Conservation (phyloP, 495 filamentous ascomycete genomes). For the Trichodelitschia bisporula region DNA sequence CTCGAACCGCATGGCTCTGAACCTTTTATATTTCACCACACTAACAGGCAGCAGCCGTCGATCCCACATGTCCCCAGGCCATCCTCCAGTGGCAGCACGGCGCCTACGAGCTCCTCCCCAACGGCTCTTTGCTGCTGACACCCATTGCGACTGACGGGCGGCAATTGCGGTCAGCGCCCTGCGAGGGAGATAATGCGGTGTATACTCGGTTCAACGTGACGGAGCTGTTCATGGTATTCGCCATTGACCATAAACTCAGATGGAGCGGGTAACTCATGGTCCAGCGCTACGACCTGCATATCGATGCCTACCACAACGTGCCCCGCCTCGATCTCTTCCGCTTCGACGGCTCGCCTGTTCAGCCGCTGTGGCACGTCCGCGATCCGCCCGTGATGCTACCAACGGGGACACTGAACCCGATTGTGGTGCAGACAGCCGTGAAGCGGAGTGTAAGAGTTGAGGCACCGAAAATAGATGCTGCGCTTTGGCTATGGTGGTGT, state of each 20-base stretch:
- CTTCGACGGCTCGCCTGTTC: conserved; percentile 40
- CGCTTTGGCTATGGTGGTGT: too few relatives aligned
- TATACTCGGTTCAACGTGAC: conserved; percentile 49
- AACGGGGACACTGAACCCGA: conserved; percentile 40
- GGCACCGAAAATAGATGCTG: too few relatives aligned
- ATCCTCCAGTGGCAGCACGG: conserved; percentile 69
- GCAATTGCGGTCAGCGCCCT: conserved; percentile 46
- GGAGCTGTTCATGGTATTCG: conserved; percentile 35
- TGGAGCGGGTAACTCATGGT: neutral
- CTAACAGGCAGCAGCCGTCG: conserved; percentile 17
- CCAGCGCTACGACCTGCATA: conserved; percentile 35
- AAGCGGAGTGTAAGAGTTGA: too few relatives aligned
- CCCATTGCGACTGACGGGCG: conserved; percentile 49
- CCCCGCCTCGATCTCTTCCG: conserved; percentile 39
- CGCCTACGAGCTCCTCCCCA: conserved; percentile 25
- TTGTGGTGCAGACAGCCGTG: too few relatives aligned
- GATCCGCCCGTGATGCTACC: conserved; percentile 53
- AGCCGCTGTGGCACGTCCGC: conserved; percentile 49
- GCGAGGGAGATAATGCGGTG: conserved; percentile 22
- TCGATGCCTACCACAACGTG: conserved; percentile 36
- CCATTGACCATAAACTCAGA: conserved; percentile 1
- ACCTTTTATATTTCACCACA: neutral
- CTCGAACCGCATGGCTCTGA: conserved; percentile 40
- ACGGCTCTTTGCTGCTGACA: conserved; percentile 32
- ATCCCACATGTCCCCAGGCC: conserved; percentile 38